phyloP scores from a whole-genome alignment of 163 green algal species.

The Chlorella variabilis region DNA sequence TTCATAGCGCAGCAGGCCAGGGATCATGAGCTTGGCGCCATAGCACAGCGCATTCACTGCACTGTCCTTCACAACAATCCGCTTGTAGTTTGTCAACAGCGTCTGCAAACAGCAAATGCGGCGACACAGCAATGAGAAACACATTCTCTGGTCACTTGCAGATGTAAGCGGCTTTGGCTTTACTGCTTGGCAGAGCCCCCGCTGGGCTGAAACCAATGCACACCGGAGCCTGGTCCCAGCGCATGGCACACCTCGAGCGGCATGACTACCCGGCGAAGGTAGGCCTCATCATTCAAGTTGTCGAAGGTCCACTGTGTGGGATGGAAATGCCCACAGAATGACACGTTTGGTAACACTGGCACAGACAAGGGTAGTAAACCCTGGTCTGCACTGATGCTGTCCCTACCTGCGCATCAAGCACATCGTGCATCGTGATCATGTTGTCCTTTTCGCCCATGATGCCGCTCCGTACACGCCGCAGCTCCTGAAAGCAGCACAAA shows the following conservation, averaged over 20 bases:
- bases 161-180: background rate
- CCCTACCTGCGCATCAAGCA: constrained; percentile 89
- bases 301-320: constrained; percentile 80
- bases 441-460: constrained; percentile 96
- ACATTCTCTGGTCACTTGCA: too few relatives aligned
- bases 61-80: constrained; percentile 97
- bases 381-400: too few relatives aligned
- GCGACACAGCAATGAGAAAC: background rate
- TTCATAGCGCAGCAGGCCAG: constrained; percentile 94
- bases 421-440: constrained; percentile 99
- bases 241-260: constrained; percentile 81
- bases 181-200: too few relatives aligned
- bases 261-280: constrained; percentile 93
- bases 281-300: constrained; percentile 90
- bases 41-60: constrained; percentile 99
- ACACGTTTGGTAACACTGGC: too few relatives aligned
- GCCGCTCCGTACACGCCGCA: constrained; percentile 91
- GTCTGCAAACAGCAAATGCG: constrained; percentile 4
- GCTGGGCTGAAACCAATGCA: too few relatives aligned
- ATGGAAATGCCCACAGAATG: background rate
- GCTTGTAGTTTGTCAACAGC: constrained; percentile 96
- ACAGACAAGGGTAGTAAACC: background rate
- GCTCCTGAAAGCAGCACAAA: constrained; percentile 80
- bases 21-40: constrained; percentile 99
- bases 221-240: too few relatives aligned